Conservation (phyloP, 2,329 filamentous ascomycete species). For the Ceratocystis destructans region DNA sequence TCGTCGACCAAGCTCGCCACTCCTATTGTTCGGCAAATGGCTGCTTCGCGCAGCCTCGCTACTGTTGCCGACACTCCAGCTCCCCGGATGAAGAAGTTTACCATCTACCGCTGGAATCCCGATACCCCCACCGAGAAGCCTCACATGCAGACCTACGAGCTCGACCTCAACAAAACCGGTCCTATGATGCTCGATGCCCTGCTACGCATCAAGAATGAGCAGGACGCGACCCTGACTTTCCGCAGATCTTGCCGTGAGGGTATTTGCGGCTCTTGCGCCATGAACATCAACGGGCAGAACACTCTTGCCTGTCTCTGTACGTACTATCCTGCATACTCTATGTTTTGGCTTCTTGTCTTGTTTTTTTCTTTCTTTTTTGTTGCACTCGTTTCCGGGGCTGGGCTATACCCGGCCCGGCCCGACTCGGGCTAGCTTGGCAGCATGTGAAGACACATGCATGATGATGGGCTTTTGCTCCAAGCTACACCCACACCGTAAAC, state of each 20-base stretch:
- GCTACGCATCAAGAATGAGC: constrained; percentile 97
- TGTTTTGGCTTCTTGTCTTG: not conserved
- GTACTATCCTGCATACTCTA: constrained; percentile 27
- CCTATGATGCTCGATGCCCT: constrained; percentile 97
- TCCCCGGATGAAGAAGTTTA: constrained; percentile 74
- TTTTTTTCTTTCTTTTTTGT: not conserved
- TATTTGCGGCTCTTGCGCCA: constrained; percentile 95
- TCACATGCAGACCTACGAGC: constrained; percentile 82
- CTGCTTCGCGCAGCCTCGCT: constrained; percentile 39
- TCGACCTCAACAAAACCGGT: constrained; percentile 97
- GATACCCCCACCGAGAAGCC: constrained; percentile 88
- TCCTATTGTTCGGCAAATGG: constrained; percentile 29
- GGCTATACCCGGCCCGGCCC: constrained; percentile 1
- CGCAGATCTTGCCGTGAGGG: constrained; percentile 91
- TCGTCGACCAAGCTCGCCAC: constrained; percentile 31
- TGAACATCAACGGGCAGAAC: constrained; percentile 99
- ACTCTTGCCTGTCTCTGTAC: constrained; percentile 93
- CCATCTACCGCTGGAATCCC: constrained; percentile 98
- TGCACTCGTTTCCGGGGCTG: not conserved
- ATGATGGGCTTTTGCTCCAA: not conserved
- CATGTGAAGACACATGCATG: constrained; percentile 8
- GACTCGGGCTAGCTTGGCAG: constrained; percentile 13
- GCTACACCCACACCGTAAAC: not conserved
- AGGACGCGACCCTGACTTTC: constrained; percentile 94
- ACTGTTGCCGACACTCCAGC: constrained; percentile 47